These are phyloP conservation scores for Microstroma glucosiphilum DNA, from an alignment of 1,284 basidiomycete species.

Conservation along the genomic window DNA sequence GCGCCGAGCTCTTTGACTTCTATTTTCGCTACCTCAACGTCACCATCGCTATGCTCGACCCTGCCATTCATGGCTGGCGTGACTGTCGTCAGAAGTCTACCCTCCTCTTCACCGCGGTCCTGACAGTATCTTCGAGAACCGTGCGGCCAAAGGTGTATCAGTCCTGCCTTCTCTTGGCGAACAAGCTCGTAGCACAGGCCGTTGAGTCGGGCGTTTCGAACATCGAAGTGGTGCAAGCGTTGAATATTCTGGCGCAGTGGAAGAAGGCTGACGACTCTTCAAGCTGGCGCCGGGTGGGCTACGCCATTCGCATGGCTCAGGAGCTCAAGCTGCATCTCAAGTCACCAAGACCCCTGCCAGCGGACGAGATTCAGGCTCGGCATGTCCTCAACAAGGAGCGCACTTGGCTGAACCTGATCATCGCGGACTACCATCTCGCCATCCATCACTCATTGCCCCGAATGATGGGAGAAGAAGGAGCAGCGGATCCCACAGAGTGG, in stretches of 20 bases:
- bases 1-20: neutral
- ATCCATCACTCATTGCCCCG: neutral
- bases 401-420: neutral
- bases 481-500: neutral
- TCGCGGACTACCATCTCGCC: neutral
- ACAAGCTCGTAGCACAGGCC: neutral
- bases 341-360: neutral
- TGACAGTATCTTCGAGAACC: neutral
- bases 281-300: neutral
- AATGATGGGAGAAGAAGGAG: neutral
- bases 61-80: neutral
- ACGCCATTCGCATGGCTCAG: conserved; percentile 3
- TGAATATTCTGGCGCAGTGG: neutral
- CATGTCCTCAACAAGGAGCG: conserved; percentile 4
- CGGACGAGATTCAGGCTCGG: neutral
- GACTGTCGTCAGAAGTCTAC: conserved; percentile 1
- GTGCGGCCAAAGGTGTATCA: neutral
- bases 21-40: conserved; percentile 2
- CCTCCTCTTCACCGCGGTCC: neutral
- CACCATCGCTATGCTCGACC: conserved; percentile 4
- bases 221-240: conserved; percentile 3
- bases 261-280: conserved; percentile 5
- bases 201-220: neutral
- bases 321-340: conserved; percentile 3
- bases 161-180: neutral